Evolutionary conservation across 345 rosid species (phyloP).

Genomic region (Salix caprea): DNA sequence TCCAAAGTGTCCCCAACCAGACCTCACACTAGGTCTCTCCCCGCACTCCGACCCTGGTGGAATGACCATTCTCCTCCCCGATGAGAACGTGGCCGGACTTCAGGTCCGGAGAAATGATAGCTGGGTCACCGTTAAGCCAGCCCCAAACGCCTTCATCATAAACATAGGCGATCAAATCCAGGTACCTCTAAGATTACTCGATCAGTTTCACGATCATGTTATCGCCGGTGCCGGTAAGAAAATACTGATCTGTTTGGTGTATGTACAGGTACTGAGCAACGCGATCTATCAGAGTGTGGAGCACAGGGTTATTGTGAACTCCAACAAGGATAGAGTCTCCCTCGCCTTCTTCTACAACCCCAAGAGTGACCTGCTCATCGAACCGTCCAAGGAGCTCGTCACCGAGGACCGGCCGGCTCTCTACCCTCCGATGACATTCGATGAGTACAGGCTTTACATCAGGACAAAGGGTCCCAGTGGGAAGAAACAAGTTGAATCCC

Average conservation of each 20-base stretch:
- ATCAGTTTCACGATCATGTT: too few species aligned
- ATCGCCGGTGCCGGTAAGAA: not conserved
- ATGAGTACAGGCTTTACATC: slow-evolving; percentile 21
- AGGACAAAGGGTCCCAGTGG: slow-evolving; percentile 26
- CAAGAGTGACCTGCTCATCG: slow-evolving; percentile 15
- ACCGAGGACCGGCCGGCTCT: slow-evolving; percentile 23
- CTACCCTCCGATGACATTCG: slow-evolving; percentile 16
- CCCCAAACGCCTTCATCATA: slow-evolving; percentile 23
- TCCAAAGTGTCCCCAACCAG: slow-evolving; percentile 33
- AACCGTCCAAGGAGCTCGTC: slow-evolving; percentile 18
- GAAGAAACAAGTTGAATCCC: slow-evolving; percentile 21
- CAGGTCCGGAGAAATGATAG: slow-evolving; percentile 16
- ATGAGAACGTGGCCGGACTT: slow-evolving; percentile 26
- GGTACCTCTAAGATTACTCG: not conserved
- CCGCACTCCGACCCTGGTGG: slow-evolving; percentile 35
- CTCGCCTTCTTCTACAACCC: slow-evolving; percentile 35
- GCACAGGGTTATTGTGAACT: slow-evolving; percentile 30
- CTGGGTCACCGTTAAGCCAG: slow-evolving; percentile 26
- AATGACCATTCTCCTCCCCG: slow-evolving; percentile 28
- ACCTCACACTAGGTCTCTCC: slow-evolving; percentile 29
- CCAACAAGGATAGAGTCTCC: slow-evolving; percentile 23
- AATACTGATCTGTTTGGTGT: not conserved
- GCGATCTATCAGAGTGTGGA: slow-evolving; percentile 25
- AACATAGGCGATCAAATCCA: slow-evolving; percentile 33
- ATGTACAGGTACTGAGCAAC: slow-evolving; percentile 22